phyloP scores from a whole-genome alignment of 257 asterid species.

The Cruciata laevipes region DNA sequence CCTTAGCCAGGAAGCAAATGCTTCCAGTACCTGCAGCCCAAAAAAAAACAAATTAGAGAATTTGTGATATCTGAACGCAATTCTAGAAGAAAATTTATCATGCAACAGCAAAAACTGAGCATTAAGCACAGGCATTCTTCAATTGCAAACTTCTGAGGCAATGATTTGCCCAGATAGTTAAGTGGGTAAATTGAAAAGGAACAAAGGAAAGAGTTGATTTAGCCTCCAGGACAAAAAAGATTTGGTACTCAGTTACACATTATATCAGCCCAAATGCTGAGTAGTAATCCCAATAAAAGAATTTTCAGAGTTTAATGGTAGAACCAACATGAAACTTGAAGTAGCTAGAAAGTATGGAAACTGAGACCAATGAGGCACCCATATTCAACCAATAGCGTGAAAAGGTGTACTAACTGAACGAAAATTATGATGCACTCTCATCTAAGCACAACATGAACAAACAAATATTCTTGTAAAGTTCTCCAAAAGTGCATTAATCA shows the following conservation, averaged over 20 bases:
- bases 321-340: not conserved
- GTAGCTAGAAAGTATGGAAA: not conserved
- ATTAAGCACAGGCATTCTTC: not conserved
- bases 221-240: no score
- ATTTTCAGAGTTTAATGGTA: not conserved
- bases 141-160: no score
- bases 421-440: not conserved
- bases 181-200: not conserved
- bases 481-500: not conserved
- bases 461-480: not conserved
- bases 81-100: not conserved
- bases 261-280: not conserved
- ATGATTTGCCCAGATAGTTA: not conserved
- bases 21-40: conserved; percentile 89
- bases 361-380: not conserved
- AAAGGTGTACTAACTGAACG: not conserved
- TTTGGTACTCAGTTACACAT: not conserved
- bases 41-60: conserved; percentile 16
- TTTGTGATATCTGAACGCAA: not conserved
- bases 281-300: not conserved
- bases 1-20: conserved; percentile 98
- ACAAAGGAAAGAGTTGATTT: not conserved
- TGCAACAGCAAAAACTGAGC: not conserved
- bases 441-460: not conserved
- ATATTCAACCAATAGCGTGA: not conserved